Evolutionary conservation across 345 rosid genomes (phyloP).

Genomic region (Triadica sebifera): DNA sequence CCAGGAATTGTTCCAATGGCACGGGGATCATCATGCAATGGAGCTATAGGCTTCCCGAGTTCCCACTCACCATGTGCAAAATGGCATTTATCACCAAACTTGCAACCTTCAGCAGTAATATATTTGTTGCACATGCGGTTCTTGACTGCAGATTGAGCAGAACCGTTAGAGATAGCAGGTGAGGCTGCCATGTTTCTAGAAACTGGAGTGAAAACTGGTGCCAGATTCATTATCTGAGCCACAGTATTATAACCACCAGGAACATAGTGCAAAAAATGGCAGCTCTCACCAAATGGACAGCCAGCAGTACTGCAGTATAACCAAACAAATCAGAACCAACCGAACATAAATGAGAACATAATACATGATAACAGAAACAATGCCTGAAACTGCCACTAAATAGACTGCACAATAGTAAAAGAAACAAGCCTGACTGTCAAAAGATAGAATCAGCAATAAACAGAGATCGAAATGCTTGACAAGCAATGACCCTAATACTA

Average conservation of each 20-base stretch:
- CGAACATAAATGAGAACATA: neutral
- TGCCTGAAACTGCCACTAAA: neutral
- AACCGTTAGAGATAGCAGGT: constrained; percentile 37
- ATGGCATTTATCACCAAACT: constrained; percentile 66
- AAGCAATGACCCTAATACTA: neutral
- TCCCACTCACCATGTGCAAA: constrained; percentile 85
- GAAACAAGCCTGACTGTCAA: neutral
- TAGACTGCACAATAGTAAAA: neutral
- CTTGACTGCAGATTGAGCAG: constrained; percentile 40
- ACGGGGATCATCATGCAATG: constrained; percentile 50
- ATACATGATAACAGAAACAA: neutral
- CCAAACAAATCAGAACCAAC: constrained; percentile 1
- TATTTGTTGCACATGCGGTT: constrained; percentile 63
- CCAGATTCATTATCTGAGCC: constrained; percentile 70
- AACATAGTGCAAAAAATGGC: constrained; percentile 80
- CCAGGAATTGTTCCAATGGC: constrained; percentile 45
- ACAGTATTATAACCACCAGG: constrained; percentile 82
- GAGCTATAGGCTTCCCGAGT: constrained; percentile 47
- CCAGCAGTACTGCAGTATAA: constrained; percentile 66
- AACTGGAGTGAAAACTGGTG: constrained; percentile 40
- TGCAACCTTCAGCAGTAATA: constrained; percentile 66
- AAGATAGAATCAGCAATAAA: neutral
- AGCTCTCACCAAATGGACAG: constrained; percentile 89
- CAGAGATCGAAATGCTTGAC: neutral
- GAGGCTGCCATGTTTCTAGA: constrained; percentile 47